A percentile compares a stretch with the other conserved stretches of the same genome.
These are phyloP conservation scores for Sporothrix brunneoviolacea DNA, from an alignment of 2,329 filamentous ascomycete species.

Conservation along the genomic window DNA sequence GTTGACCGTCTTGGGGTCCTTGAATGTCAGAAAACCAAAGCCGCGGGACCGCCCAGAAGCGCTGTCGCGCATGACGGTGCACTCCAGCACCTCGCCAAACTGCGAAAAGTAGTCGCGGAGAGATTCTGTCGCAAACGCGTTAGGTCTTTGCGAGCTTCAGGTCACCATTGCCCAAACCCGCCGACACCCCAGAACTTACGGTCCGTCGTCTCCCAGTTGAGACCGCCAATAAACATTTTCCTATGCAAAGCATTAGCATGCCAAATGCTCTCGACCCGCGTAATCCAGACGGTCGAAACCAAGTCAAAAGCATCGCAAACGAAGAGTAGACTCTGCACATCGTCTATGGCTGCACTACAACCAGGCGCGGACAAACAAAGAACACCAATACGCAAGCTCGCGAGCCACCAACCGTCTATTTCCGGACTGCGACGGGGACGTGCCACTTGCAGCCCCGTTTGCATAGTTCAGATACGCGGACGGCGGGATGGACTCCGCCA, in stretches of 20 bases:
- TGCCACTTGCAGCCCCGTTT: background rate
- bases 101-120: conserved; percentile 95
- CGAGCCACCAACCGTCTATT: background rate
- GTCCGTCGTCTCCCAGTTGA: conserved; percentile 94
- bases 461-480: background rate
- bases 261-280: too few species aligned
- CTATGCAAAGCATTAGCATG: conserved; percentile 51
- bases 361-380: too few species aligned
- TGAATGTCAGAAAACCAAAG: conserved; percentile 97
- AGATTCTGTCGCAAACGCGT: conserved; percentile 59
- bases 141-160: background rate
- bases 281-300: too few species aligned
- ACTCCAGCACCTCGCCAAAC: conserved; percentile 94
- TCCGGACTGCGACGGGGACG: background rate
- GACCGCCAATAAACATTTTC: conserved; percentile 98
- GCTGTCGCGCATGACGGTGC: conserved; percentile 98
- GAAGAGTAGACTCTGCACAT: too few species aligned
- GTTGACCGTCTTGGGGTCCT: conserved; percentile 94
- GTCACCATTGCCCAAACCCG: too few species aligned
- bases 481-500: too few species aligned
- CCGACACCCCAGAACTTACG: conserved; percentile 17
- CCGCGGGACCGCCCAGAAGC: conserved; percentile 88
- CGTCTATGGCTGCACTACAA: background rate
- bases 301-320: background rate
- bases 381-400: background rate